Conservation (phyloP, 2,329 filamentous ascomycete genomes). For the Diplodia sapinea region DNA sequence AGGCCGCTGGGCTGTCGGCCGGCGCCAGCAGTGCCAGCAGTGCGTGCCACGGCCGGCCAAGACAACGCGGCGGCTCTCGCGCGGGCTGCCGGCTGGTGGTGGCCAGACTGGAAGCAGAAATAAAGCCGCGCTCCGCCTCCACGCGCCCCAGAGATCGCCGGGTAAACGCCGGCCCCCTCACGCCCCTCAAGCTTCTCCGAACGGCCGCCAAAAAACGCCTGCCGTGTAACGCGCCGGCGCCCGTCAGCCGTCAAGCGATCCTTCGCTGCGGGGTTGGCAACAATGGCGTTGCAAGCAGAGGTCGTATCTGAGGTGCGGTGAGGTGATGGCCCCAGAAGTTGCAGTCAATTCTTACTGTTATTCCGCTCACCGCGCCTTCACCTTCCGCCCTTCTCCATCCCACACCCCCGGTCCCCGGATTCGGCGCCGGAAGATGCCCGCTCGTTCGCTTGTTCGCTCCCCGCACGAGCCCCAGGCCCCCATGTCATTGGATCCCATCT, state of each 20-base stretch:
- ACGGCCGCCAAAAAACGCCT: neutral
- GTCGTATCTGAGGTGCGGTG: neutral
- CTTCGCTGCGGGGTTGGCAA: neutral
- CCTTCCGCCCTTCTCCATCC: neutral
- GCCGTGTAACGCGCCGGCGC: slow-evolving; percentile 2
- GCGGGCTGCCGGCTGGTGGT: slow-evolving; percentile 6
- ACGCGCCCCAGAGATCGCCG: slow-evolving; percentile 20
- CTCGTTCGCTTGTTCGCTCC: neutral
- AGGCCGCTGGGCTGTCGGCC: neutral
- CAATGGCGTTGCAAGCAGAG: neutral
- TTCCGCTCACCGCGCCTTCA: slow-evolving; percentile 18
- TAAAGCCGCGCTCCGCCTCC: slow-evolving; percentile 10
- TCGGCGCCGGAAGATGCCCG: neutral
- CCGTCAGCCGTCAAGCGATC: neutral
- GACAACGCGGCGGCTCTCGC: neutral
- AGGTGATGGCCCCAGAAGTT: slow-evolving; percentile 2
- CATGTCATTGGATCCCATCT: neutral
- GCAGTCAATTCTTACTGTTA: neutral
- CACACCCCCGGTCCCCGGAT: slow-evolving; percentile 13
- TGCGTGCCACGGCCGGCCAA: slow-evolving; percentile 15
- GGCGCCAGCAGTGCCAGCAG: neutral
- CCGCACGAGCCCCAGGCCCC: neutral
- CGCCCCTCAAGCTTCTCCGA: slow-evolving; percentile 12
- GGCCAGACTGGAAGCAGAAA: slow-evolving; percentile 16
- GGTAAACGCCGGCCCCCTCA: slow-evolving; percentile 21